Percentiles rank a stretch among this genome's conserved stretches.
Conservation (phyloP, 1,284 basidiomycete genomes). For the Cutaneotrichosporon cutaneum region DNA sequence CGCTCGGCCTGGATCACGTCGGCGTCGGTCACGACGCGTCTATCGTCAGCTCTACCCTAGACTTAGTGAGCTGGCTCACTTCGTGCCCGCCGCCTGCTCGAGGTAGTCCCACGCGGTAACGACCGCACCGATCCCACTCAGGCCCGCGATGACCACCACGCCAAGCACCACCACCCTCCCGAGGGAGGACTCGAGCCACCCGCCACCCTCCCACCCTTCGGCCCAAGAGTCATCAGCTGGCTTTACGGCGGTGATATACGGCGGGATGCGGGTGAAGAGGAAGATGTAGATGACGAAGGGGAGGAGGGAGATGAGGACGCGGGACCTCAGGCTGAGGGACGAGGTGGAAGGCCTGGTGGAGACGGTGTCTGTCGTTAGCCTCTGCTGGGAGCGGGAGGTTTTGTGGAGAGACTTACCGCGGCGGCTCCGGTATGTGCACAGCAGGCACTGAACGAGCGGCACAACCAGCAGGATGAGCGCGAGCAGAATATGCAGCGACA, state of each 20-base stretch:
- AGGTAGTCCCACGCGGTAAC: slow-evolving; percentile 49
- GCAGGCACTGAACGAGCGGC: slow-evolving; percentile 49
- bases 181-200: slow-evolving; percentile 49
- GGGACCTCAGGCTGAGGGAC: slow-evolving; percentile 32
- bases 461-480: slow-evolving; percentile 45
- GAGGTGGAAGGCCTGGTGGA: slow-evolving; percentile 21
- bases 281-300: slow-evolving; percentile 51
- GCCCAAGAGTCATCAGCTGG: neutral
- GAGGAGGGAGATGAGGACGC: slow-evolving; percentile 46
- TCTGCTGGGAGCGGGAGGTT: neutral
- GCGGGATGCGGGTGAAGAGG: slow-evolving; percentile 51
- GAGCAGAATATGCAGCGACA: slow-evolving; percentile 48
- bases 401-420: no score
- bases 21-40: slow-evolving; percentile 31
- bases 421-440: slow-evolving; percentile 48
- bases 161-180: slow-evolving; percentile 51
- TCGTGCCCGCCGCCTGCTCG: slow-evolving; percentile 38
- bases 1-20: slow-evolving; percentile 48
- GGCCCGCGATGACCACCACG: slow-evolving; percentile 47
- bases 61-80: no score
- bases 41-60: neutral
- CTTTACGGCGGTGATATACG: slow-evolving; percentile 43
- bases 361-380: slow-evolving; percentile 14
- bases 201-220: slow-evolving; percentile 45
- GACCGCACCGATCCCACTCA: slow-evolving; percentile 51